Evolutionary conservation across 148 eudicot species (phyloP), one percentile per base, ranked within the genome.

Genomic region (Arbutus unedo): DNA sequence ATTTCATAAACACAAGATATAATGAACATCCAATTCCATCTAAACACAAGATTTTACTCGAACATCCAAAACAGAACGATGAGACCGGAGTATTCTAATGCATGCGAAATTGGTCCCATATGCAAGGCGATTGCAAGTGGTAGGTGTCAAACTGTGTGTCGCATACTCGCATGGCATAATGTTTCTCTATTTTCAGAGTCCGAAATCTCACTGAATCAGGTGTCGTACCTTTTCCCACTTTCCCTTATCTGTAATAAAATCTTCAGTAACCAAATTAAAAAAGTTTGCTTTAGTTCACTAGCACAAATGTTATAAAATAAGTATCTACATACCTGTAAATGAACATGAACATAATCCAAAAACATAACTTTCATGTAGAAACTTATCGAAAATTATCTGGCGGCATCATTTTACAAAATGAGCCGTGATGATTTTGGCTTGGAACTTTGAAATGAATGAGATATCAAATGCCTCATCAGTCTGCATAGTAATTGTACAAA

Each of bases 401-500:
- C 38, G 38, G 38, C 38, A 31, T 31, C 38, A 31, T 31, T 31
- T 31, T 31, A 31, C 38, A 31, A 31, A 31, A 31, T 31, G 38
- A 62, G 38, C 38, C 41, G 8, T 9, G 23, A 21, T 21, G 68
- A 6, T 62, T 66, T 66, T 14, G 43, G 38, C 38, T 31, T 0
- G 38, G 38, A 31, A 31, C 38, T 66, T 66, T 64, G 70, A 21
- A 8, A 64, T 4, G 23, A 23, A 9, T 8, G 43, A 66, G 43
- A 66, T 15, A 21, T 62, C 68, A 62, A 62, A 66, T 23, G 71
- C 71, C 71, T 66, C 41, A 66, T 66, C 71, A 25, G 71, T 66
- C 71, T 14, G 10, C 71, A 1, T 25, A 3, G 71, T 10, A 66
- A 25, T 25, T 66, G 16, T 43, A 25, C 43, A 23, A 25, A 25